Base-by-base conservation (phyloP, 1,284 basidiomycete genomes). In the Irpex rosettiformis region DNA sequence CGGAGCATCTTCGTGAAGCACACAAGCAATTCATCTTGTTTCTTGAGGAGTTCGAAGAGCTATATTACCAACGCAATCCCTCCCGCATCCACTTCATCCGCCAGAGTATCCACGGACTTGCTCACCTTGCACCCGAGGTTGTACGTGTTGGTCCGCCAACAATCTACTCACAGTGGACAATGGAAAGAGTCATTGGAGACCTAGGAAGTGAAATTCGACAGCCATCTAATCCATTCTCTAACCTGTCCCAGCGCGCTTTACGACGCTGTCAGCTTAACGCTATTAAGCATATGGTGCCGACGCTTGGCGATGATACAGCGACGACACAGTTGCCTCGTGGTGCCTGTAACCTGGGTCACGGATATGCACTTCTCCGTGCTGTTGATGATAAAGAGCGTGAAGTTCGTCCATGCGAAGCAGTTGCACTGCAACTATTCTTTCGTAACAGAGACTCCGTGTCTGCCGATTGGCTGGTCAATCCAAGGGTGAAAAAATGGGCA, bases 41-140 rank as follows among this genome's bases (percentile, higher is more conserved):
- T 33, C 8, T 5, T 28, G 11, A 37, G 4, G 54, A 59, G 33
- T 63, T 54, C 29, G 57, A 64, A 29, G 29, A 22, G 2, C 37
- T 61, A 18, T 63, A 61, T 33, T 63, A 63, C 48, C 59, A 64
- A 51, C 63, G 68, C 2, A 51, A 57, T 2, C 37, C 47, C 1
- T 65, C 69, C 30, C 65, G 70, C 0, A 37, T 76, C 21, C 72
- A 75, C 52, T 71, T 75, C 60, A 59, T 64, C 7, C 65, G 67
- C 0, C 73, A 62, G 21, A 65, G 67, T 47, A 60, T 77, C 7
- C 75, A 76, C 57, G 47, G 59, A 2, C 42, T 45, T 7, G 1
- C 51, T 21, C 73, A 75, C 59, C 24, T 69, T 43, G 56, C 59
- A 5, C 57, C 52, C 4, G 69, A 75, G 47, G 61, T 60, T 4